Conservation (phyloP, 768 basidiomycete species). For the Amanita brunnescens region DNA sequence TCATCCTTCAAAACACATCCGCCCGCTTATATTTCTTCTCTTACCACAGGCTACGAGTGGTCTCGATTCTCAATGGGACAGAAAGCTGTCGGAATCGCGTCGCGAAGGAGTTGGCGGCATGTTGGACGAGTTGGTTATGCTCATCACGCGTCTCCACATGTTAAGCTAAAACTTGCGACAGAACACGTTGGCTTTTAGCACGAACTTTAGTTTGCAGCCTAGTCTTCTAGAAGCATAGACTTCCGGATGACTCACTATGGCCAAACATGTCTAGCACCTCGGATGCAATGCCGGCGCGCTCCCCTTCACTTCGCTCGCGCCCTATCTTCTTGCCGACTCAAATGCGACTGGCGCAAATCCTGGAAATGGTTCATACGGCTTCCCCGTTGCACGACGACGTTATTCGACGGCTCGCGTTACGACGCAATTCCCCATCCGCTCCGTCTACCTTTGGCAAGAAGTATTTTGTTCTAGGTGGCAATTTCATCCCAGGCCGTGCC, state of each 20-base stretch:
- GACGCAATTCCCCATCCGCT: slow-evolving; percentile 70
- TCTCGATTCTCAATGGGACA: slow-evolving; percentile 53
- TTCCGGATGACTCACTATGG: slow-evolving; percentile 19
- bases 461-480: slow-evolving; percentile 79
- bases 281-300: slow-evolving; percentile 6
- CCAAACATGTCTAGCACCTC: slow-evolving; percentile 1
- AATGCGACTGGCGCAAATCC: slow-evolving; percentile 83
- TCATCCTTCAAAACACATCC: slow-evolving; percentile 83
- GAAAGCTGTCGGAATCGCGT: slow-evolving; percentile 47
- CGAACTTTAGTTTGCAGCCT: slow-evolving; percentile 29
- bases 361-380: slow-evolving; percentile 96
- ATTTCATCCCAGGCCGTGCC: slow-evolving; percentile 84
- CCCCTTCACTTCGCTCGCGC: slow-evolving; percentile 14
- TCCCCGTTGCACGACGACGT: slow-evolving; percentile 96
- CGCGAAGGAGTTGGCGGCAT: slow-evolving; percentile 40
- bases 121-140: slow-evolving; percentile 55
- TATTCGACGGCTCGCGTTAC: slow-evolving; percentile 74
- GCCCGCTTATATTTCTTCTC: slow-evolving; percentile 81
- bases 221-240: slow-evolving; percentile 14
- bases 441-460: slow-evolving; percentile 85
- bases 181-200: slow-evolving; percentile 47
- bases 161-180: slow-evolving; percentile 71
- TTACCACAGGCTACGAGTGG: slow-evolving; percentile 89
- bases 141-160: slow-evolving; percentile 64
- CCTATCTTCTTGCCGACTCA: slow-evolving; percentile 69